Evolutionary conservation across 31 red algal genomes (phyloP).

Genomic region (Odonthalia washingtoniensis): DNA sequence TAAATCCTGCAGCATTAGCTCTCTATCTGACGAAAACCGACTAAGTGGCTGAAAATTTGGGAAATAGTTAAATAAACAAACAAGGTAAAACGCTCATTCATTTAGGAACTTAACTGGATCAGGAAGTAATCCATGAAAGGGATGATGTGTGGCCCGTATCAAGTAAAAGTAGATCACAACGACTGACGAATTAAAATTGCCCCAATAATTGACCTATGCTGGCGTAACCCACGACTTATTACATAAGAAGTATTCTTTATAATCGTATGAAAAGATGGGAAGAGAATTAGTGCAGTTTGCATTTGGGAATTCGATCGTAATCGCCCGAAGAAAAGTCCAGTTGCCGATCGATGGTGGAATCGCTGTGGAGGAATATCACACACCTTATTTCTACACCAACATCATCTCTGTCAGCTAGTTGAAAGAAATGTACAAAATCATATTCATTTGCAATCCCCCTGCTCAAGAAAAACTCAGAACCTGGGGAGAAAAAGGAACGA

Average conservation of each 20-base stretch:
- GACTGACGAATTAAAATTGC: background rate
- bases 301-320: slow-evolving; percentile 3
- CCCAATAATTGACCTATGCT: slow-evolving; percentile 10
- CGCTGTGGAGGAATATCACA: slow-evolving; percentile 39
- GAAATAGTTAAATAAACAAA: background rate
- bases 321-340: slow-evolving; percentile 29
- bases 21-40: background rate
- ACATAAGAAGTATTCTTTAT: slow-evolving; percentile 36
- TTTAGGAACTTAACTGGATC: background rate
- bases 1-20: background rate
- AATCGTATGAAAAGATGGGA: slow-evolving; percentile 5
- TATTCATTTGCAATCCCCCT: slow-evolving; percentile 39
- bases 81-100: background rate
- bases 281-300: slow-evolving; percentile 30
- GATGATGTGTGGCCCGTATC: background rate
- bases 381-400: slow-evolving; percentile 34
- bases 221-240: slow-evolving; percentile 49
- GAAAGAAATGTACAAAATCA: background rate
- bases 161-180: background rate
- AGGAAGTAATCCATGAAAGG: background rate
- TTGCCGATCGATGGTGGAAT: slow-evolving; percentile 19
- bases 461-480: slow-evolving; percentile 4
- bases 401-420: slow-evolving; percentile 44
- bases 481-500: background rate
- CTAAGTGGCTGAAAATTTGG: background rate